Evolutionary conservation across 768 basidiomycete species (phyloP), one percentile per base, ranked within the genome.

Genomic region (Boletus sensibilis): DNA sequence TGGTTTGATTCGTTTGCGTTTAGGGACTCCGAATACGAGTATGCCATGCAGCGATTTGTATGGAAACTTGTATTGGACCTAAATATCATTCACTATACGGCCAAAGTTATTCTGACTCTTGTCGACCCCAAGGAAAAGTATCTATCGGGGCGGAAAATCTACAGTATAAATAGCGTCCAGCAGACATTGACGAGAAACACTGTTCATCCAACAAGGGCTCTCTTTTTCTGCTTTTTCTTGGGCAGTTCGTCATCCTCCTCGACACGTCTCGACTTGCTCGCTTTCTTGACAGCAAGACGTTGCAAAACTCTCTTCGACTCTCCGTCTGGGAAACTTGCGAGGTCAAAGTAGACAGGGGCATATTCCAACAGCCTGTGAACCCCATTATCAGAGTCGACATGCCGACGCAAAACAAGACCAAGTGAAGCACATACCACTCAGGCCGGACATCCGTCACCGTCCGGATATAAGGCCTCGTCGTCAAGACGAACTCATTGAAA

Each of bases 401-500:
- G 56, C 5, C 40, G 9, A 13, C 21, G n/a, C 14, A 52, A 61
- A 38, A 33, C 5, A 41, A n/a, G 13, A 52, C 23, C 35, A 20
- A 6, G 33, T 23, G 11, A 38, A 49, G 13, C 10, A 74, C 79
- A 42, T 67, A 92, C 94, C 97, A 98, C 65, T 96, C 94, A 3
- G 88, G 81, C 66, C 82, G 78, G 53, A 96, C 82, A 52, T 94
- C 92, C 0, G 94, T 87, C 20, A 96, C 92, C 0, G 92, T 96
- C 29, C 97, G 86, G 66, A 99, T 94, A 67, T 89, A 98, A 57
- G 82, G 86, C 46, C 86, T 75, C 6, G 92, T 91, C 7, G 95
- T 98, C 62, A 98, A 74, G 11, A 98, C 93, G 63, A 98, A 99
- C 73, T 96, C 94, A 67, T 95, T 93, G 78, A 90, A 94, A 9